phyloP scores from a whole-genome alignment of 495 filamentous ascomycete genomes.

The Lindgomyces ingoldianus region DNA sequence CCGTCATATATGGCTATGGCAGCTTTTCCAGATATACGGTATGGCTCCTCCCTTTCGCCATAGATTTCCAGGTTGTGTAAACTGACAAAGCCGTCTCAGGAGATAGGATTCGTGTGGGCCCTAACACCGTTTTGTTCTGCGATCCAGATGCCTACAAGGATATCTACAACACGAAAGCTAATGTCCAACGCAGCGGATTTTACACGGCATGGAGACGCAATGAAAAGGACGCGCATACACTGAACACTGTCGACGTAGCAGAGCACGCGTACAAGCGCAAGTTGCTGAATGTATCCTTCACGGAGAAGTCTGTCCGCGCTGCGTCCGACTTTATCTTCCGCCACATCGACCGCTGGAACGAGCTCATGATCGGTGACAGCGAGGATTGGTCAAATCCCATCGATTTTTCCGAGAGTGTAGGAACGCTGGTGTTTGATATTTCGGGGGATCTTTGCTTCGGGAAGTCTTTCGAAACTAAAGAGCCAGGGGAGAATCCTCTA shows the following conservation, averaged over 20 bases:
- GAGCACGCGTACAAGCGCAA: slow-evolving; percentile 40
- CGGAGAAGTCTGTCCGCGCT: slow-evolving; percentile 39
- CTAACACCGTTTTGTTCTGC: slow-evolving; percentile 41
- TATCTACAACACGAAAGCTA: slow-evolving; percentile 44
- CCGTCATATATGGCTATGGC: slow-evolving; percentile 37
- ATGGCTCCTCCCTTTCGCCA: not conserved
- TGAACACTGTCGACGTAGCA: slow-evolving; percentile 31
- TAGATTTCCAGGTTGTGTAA: not conserved
- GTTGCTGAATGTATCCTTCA: slow-evolving; percentile 38
- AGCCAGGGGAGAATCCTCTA: slow-evolving; percentile 12
- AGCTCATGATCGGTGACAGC: slow-evolving; percentile 25
- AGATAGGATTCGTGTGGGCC: slow-evolving; percentile 32
- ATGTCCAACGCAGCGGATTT: slow-evolving; percentile 32
- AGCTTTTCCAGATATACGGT: slow-evolving; percentile 39
- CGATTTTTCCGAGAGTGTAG: not conserved
- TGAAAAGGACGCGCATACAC: slow-evolving; percentile 26
- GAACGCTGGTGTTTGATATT: slow-evolving; percentile 24
- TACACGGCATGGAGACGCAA: slow-evolving; percentile 36
- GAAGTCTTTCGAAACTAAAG: slow-evolving; percentile 15
- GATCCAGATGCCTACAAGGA: slow-evolving; percentile 7
- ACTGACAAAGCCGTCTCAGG: not conserved
- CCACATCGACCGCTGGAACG: slow-evolving; percentile 42
- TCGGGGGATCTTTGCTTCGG: slow-evolving; percentile 20
- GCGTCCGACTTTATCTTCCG: slow-evolving; percentile 9
- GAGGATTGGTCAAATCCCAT: slow-evolving; percentile 12